Evolutionary conservation across 768 basidiomycete species (phyloP).

Genomic region (Ephemerocybe angulata): DNA sequence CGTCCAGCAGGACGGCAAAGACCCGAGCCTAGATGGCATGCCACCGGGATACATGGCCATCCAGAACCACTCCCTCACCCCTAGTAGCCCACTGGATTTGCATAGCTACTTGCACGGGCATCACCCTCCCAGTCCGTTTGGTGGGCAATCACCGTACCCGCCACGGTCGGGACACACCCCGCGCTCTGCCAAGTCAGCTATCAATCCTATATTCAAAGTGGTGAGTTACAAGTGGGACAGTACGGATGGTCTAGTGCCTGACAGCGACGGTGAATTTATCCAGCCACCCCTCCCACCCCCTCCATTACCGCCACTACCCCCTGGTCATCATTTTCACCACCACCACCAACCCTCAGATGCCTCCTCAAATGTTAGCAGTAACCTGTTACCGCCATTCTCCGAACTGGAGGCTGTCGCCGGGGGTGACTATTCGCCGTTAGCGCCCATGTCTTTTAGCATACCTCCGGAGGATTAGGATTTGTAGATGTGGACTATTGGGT

Average conservation of each 20-base stretch:
- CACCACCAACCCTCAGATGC: conserved; percentile 1
- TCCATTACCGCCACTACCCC: conserved; percentile 36
- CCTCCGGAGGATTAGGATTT: conserved; percentile 40
- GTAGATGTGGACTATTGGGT: not conserved
- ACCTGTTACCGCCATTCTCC: conserved; percentile 71
- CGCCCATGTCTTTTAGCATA: conserved; percentile 67
- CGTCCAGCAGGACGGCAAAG: conserved; percentile 39
- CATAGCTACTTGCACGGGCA: conserved; percentile 47
- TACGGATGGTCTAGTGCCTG: conserved; percentile 33
- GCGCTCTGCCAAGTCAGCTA: conserved; percentile 64
- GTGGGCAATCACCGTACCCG: conserved; percentile 13
- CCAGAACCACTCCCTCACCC: conserved; percentile 30
- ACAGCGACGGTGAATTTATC: conserved; percentile 29
- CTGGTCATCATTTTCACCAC: conserved; percentile 30
- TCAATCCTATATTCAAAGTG: conserved; percentile 90
- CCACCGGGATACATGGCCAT: conserved; percentile 34
- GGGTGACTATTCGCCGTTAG: conserved; percentile 67
- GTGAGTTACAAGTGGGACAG: conserved; percentile 55
- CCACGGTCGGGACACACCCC: conserved; percentile 59
- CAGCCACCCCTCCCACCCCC: conserved; percentile 53
- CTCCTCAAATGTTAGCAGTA: too few species aligned
- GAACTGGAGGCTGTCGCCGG: conserved; percentile 82
- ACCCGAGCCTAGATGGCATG: conserved; percentile 31
- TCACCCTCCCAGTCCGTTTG: conserved; percentile 47
- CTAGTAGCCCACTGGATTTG: conserved; percentile 49